Evolutionary conservation across 2,329 filamentous ascomycete species (phyloP).

Genomic region (Colletotrichum sp.): DNA sequence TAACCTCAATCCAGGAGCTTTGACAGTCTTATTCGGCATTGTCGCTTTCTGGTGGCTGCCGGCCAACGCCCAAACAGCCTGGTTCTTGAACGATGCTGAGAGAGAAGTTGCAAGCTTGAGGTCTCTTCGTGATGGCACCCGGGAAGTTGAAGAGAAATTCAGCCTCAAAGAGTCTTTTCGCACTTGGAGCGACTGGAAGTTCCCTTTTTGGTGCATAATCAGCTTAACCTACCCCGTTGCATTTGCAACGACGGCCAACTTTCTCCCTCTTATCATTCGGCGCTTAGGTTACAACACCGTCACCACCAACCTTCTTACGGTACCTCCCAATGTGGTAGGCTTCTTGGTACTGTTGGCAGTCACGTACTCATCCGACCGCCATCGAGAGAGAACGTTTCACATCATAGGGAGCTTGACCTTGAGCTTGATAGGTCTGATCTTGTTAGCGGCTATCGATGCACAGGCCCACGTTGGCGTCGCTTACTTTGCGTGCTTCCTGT

Average conservation of each 20-base stretch:
- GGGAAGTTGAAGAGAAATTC: conserved; percentile 38
- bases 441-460: conserved; percentile 42
- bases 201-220: conserved; percentile 48
- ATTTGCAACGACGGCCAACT: conserved; percentile 44
- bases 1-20: not conserved
- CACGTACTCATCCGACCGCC: conserved; percentile 46
- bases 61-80: conserved; percentile 49
- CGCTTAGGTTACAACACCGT: conserved; percentile 46
- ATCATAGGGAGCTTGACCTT: conserved; percentile 40
- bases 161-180: conserved; percentile 43
- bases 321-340: conserved; percentile 42
- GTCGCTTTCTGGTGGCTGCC: conserved; percentile 4
- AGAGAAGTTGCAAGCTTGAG: conserved; percentile 42
- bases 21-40: not conserved
- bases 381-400: conserved; percentile 49
- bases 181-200: conserved; percentile 39
- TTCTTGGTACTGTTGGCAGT: conserved; percentile 49
- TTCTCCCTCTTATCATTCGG: conserved; percentile 50
- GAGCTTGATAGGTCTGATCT: conserved; percentile 47
- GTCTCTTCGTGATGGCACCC: conserved; percentile 48
- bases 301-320: conserved; percentile 44
- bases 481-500: conserved; percentile 55
- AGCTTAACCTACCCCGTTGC: conserved; percentile 52
- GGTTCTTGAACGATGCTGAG: conserved; percentile 49
- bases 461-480: conserved; percentile 41